Evolutionary conservation across 2,329 filamentous ascomycete genomes (phyloP).

Genomic region (Colletotrichum sp.): DNA sequence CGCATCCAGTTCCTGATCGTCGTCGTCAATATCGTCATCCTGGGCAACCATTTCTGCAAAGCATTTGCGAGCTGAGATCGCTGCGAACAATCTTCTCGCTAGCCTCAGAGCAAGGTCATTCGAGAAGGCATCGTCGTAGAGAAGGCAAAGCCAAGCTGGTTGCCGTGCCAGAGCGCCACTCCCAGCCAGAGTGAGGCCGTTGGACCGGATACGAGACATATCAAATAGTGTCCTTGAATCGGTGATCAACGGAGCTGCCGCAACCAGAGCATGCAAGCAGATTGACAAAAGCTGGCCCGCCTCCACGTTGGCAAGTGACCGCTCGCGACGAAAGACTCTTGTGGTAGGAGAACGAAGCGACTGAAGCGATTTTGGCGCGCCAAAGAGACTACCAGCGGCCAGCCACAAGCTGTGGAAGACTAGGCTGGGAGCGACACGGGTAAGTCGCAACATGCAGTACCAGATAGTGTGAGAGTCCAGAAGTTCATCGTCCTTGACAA

Average conservation of each 20-base stretch:
- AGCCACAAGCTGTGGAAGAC: constrained; percentile 71
- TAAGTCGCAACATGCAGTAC: constrained; percentile 68
- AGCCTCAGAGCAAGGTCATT: constrained; percentile 65
- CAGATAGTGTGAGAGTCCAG: constrained; percentile 67
- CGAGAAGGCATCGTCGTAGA: constrained; percentile 68
- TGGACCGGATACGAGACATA: constrained; percentile 64
- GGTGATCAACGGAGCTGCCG: constrained; percentile 56
- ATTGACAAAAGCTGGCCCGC: constrained; percentile 62
- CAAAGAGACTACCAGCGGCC: constrained; percentile 62
- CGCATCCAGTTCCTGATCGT: constrained; percentile 42
- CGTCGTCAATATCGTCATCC: constrained; percentile 37
- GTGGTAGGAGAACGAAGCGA: constrained; percentile 41
- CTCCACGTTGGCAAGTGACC: constrained; percentile 50
- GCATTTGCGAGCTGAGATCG: constrained; percentile 56
- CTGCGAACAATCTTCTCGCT: constrained; percentile 62
- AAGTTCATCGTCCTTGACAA: constrained; percentile 55
- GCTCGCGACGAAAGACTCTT: constrained; percentile 39
- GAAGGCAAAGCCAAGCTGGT: constrained; percentile 55
- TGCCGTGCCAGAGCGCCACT: constrained; percentile 51
- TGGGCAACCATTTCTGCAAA: constrained; percentile 50
- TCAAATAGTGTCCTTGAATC: constrained; percentile 57
- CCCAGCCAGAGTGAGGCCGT: constrained; percentile 54
- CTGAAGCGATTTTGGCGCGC: constrained; percentile 53
- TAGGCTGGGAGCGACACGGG: constrained; percentile 58
- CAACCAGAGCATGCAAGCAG: constrained; percentile 67